Evolutionary conservation across 331 rosid genomes (phyloP).

Genomic region (Erythrophleum ivorense): DNA sequence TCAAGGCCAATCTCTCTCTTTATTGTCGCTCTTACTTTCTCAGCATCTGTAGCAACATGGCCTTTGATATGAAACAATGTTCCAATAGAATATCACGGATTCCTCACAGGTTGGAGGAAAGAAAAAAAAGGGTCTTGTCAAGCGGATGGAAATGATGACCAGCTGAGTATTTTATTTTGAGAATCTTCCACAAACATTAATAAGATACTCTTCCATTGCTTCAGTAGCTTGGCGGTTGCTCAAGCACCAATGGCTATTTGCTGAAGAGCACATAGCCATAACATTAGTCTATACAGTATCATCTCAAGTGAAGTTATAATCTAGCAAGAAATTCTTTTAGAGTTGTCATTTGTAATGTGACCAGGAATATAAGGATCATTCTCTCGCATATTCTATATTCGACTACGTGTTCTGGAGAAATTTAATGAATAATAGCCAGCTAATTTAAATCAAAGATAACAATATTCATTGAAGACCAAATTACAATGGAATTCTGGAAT

Average conservation of each 20-base stretch:
- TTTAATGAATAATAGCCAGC: slow-evolving; percentile 10
- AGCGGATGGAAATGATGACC: slow-evolving; percentile 16
- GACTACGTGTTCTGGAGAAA: not conserved
- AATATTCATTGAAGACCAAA: slow-evolving; percentile 15
- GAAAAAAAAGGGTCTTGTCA: not conserved
- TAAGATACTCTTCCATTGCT: slow-evolving; percentile 13
- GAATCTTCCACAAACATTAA: slow-evolving; percentile 14
- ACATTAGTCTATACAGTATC: not conserved
- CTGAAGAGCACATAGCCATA: not conserved
- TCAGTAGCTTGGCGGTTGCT: slow-evolving; percentile 4
- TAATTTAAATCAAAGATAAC: not conserved
- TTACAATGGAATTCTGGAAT: not conserved
- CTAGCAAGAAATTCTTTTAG: not conserved
- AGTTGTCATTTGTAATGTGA: slow-evolving; percentile 33
- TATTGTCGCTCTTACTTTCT: slow-evolving; percentile 34
- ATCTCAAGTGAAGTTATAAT: slow-evolving; percentile 36
- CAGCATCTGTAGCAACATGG: slow-evolving; percentile 3
- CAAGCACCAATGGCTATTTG: not conserved
- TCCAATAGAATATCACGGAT: slow-evolving; percentile 21
- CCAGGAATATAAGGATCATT: slow-evolving; percentile 26
- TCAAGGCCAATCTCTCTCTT: slow-evolving; percentile 38
- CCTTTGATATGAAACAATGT: slow-evolving; percentile 34
- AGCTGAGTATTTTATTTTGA: not conserved
- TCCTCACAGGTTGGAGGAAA: slow-evolving; percentile 14
- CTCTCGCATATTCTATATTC: not conserved